phyloP scores from a whole-genome alignment of 768 basidiomycete species.

The Psilocybe sp. region DNA sequence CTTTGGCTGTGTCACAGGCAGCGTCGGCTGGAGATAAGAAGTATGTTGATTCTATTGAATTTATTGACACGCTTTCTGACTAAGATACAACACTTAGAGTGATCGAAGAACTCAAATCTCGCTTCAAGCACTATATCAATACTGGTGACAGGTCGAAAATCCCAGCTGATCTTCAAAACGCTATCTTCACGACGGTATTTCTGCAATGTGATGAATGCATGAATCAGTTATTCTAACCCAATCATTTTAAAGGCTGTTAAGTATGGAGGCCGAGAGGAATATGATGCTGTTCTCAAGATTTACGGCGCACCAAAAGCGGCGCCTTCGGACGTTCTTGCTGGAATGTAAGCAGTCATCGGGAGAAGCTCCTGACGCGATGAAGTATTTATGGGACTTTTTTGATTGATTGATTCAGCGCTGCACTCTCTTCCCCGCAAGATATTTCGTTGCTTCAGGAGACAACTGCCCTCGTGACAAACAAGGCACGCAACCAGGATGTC shows the following conservation, averaged over 20 bases:
- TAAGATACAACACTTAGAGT: constrained; percentile 44
- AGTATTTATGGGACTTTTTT: constrained; percentile 30
- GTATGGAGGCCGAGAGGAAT: constrained; percentile 73
- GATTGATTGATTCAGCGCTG: constrained; percentile 16
- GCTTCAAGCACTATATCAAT: constrained; percentile 69
- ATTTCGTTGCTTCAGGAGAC: constrained; percentile 54
- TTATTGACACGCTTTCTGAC: background rate
- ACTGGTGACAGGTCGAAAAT: constrained; percentile 75
- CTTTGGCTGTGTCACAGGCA: constrained; percentile 62
- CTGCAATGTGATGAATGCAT: no score
- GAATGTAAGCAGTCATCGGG: constrained; percentile 46
- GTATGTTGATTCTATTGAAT: constrained; percentile 16
- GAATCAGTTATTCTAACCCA: no score
- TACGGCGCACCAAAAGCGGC: constrained; percentile 65
- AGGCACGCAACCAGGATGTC: constrained; percentile 57
- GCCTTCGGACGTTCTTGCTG: constrained; percentile 66
- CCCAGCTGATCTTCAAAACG: constrained; percentile 71
- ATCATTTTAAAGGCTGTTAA: constrained; percentile 68
- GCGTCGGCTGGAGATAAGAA: constrained; percentile 24
- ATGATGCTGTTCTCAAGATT: constrained; percentile 64
- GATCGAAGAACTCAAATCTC: constrained; percentile 61
- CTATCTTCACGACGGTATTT: constrained; percentile 49
- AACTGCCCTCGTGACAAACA: constrained; percentile 52
- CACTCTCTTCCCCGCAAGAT: constrained; percentile 59
- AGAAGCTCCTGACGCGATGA: background rate